These are phyloP conservation scores for Entophlyctis luteolus DNA, from an alignment of 192 early-diverging fungal species.

Conservation along the genomic window DNA sequence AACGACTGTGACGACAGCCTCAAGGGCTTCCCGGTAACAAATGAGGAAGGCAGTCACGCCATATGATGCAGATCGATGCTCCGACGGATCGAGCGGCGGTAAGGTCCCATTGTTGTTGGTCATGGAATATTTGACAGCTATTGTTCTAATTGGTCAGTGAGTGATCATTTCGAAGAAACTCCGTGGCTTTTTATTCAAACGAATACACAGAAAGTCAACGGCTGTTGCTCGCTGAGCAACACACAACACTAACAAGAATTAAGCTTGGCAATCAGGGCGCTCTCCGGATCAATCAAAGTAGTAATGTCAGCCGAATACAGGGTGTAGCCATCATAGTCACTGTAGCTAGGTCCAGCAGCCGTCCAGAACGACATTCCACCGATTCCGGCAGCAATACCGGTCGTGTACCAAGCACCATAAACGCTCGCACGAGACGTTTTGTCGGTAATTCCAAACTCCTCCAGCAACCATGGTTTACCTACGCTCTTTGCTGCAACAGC, in stretches of 20 bases:
- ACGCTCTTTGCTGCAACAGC: background rate
- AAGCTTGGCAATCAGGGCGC: background rate
- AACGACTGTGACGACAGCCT: slow-evolving; percentile 7
- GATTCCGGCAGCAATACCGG: background rate
- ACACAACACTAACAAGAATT: background rate
- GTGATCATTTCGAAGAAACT: too few species aligned
- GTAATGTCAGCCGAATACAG: background rate
- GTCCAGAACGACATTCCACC: background rate
- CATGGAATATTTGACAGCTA: too few species aligned
- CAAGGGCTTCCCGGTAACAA: background rate
- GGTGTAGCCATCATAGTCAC: background rate
- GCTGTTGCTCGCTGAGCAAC: too few species aligned
- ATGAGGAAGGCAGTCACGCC: slow-evolving; percentile 2
- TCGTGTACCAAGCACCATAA: background rate
- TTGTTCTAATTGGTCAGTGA: too few species aligned
- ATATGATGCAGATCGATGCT: too few species aligned
- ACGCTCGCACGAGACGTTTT: background rate
- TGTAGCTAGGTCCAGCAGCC: background rate
- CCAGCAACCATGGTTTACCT: background rate
- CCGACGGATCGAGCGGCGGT: too few species aligned
- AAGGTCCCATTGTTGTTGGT: too few species aligned
- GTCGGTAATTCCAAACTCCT: background rate
- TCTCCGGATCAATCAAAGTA: background rate
- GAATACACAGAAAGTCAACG: too few species aligned
- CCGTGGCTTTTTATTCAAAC: too few species aligned